These are phyloP conservation scores for Eimeria sp. DNA, from an alignment of 169 alveolate species.

Conservation along the genomic window DNA sequence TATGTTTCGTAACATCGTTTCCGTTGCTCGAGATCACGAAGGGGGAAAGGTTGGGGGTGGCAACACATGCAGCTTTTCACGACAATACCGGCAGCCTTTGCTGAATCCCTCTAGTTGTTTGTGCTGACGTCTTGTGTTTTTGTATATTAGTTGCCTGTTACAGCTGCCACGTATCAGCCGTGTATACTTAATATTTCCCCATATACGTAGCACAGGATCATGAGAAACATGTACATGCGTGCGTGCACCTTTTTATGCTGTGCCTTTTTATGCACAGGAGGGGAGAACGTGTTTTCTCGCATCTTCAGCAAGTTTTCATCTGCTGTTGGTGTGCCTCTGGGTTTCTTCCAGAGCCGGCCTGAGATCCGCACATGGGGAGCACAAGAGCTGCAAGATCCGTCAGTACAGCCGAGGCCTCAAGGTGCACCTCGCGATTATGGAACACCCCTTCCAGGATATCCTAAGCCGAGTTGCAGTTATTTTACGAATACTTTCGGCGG, in stretches of 20 bases:
- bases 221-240: neutral
- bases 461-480: conserved; percentile 5
- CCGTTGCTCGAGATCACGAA: too few species aligned
- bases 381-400: conserved; percentile 54
- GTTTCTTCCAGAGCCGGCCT: conserved; percentile 62
- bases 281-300: neutral
- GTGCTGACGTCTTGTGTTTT: too few species aligned
- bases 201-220: too few species aligned
- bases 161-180: too few species aligned
- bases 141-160: too few species aligned
- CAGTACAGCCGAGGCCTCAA: conserved; percentile 66
- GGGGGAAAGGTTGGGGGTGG: too few species aligned
- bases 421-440: conserved; percentile 6
- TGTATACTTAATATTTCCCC: too few species aligned
- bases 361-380: conserved; percentile 71
- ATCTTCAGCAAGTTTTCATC: neutral
- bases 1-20: too few species aligned
- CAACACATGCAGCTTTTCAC: too few species aligned
- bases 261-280: neutral
- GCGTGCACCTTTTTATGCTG: neutral
- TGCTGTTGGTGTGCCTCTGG: conserved; percentile 33
- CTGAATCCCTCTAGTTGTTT: too few species aligned
- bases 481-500: too few species aligned
- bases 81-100: too few species aligned
- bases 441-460: conserved; percentile 19